Evolutionary conservation across 2,329 filamentous ascomycete species (phyloP), one percentile per base, ranked within the genome.

Genomic region (Pyrenophora tritici-repentis): DNA sequence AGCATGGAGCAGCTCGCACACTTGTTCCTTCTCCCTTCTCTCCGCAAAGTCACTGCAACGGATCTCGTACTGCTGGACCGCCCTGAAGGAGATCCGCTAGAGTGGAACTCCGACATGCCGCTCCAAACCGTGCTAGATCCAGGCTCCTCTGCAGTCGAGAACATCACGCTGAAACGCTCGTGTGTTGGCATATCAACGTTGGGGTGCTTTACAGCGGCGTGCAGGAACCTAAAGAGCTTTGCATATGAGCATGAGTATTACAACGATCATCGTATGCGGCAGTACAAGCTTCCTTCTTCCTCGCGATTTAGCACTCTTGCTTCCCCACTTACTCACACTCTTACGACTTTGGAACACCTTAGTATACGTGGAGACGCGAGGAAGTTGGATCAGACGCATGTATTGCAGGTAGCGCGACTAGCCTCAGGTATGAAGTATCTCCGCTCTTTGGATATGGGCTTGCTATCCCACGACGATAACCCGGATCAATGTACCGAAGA

Each of bases 381-480:
- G 2, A 50, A 41, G 42, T 18, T 50, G 17, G 33, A 22, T 16
- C 48, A 50, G 31, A 45, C 14, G 24, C 36, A 50, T 9, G 18
- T 50, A n/a, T 22, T 50, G 22, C 36, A 50, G 31, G 12, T 50
- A 16, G 48, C 48, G 6, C 42, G 48, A 9, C n/a, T 50, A 34
- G 36, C 48, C 14, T 50, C 42, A 13, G 10, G 7, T 10, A 47
- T 50, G 42, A 9, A 22, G 14, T 29, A n/a, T 14, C 37, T 50
- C 6, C 42, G 48, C 37, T 50, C 48, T 29, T 13, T 50, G 16
- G 48, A 50, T 9, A 47, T 50, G 48, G 42, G 48, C 13, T 26
- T 50, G 36, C 16, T 50, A 6, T 41, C 48, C n/a, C 36, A 50
- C 16, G 48, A 50, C 12, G 48, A 50, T 10, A 36, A 47, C 5